Evolutionary conservation across 176 grass and related monocot species (phyloP), one percentile per base, ranked within the genome.

Genomic region (Chloris gayana): DNA sequence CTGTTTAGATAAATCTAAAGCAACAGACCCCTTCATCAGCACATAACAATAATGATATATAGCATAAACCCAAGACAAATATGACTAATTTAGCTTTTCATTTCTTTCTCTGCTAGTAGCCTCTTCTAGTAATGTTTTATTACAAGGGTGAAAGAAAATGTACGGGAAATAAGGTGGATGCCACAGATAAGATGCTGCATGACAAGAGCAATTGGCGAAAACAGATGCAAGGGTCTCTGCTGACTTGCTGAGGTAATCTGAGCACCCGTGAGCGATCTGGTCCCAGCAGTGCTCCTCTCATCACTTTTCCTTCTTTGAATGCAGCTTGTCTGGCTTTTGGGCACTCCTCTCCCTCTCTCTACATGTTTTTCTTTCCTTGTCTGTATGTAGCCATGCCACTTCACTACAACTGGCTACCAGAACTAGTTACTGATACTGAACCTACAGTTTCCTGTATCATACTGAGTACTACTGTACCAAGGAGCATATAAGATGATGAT

Each of bases 341-440:
- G 79, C 76, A 78, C 39, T 65, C 34, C 35, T 27, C 57, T 69
- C 45, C 33, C 61, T 73, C 67, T 64, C 72, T 72, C 66, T 72
- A 72, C 82, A 64, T 85, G 39, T 65, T 85, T 58, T 49, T 34
- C 73, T 77, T 90, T 87, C 22, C 8, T n/a, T 24, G 80, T 88
- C 82, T 93, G 88, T 91, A 89, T 81, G 75, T 73, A 88, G 84
- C 80, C 82, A 87, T 71, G 60, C 58, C 73, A 75, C 35, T 70
- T 78, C 65, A 79, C 59, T 73, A 34, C 41, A 63, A 82, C 65
- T 64, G 65, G 79, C 59, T 78, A 64, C 58, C 46, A 83, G 73
- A 11, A 51, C 62, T 32, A 69, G 35, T 37, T 37, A 37, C 35
- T 37, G 35, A 37, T 32, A 12, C 81, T 71, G 17, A 49, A 72